A percentile compares a stretch with the other conserved stretches of the same genome.
These are phyloP conservation scores for Agaricus blazei DNA, from an alignment of 768 basidiomycete species.

Conservation along the genomic window DNA sequence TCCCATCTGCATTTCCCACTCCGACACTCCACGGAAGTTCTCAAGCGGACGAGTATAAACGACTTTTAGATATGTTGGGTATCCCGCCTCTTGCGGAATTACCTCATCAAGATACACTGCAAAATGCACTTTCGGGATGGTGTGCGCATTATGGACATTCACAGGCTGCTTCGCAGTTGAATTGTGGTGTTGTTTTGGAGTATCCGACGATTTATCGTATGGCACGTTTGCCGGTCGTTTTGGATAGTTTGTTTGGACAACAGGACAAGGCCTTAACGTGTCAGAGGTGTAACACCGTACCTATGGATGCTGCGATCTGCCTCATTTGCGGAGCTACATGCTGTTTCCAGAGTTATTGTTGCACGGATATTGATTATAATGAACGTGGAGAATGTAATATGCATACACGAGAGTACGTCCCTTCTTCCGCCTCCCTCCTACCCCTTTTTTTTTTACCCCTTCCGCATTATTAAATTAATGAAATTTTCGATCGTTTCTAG, in stretches of 20 bases:
- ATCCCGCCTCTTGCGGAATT: conserved; percentile 79
- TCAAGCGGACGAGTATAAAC: conserved; percentile 68
- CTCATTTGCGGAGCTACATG: conserved; percentile 82
- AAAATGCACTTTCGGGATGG: conserved; percentile 87
- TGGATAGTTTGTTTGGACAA: conserved; percentile 80
- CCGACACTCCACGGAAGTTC: conserved; percentile 29
- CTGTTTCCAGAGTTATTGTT: conserved; percentile 92
- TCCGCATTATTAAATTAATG: too few relatives aligned
- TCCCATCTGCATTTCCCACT: conserved; percentile 58
- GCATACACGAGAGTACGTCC: conserved; percentile 87
- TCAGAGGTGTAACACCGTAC: conserved; percentile 69
- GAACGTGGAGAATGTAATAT: conserved; percentile 89
- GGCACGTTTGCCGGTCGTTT: conserved; percentile 69
- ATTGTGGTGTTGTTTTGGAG: conserved; percentile 77
- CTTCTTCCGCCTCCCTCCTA: too few relatives aligned
- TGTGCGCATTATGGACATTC: conserved; percentile 84
- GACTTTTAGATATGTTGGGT: conserved; percentile 68
- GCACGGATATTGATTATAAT: conserved; percentile 61
- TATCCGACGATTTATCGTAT: conserved; percentile 82
- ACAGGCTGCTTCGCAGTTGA: conserved; percentile 72
- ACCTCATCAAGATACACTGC: conserved; percentile 80
- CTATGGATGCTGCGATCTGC: conserved; percentile 86
- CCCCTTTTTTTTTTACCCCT: too few relatives aligned
- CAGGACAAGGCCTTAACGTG: conserved; percentile 74
- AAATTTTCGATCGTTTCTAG: conserved; percentile 32